Evolutionary conservation across 352 stramenopile species (phyloP).

Genomic region (Phytophthora megakarya): DNA sequence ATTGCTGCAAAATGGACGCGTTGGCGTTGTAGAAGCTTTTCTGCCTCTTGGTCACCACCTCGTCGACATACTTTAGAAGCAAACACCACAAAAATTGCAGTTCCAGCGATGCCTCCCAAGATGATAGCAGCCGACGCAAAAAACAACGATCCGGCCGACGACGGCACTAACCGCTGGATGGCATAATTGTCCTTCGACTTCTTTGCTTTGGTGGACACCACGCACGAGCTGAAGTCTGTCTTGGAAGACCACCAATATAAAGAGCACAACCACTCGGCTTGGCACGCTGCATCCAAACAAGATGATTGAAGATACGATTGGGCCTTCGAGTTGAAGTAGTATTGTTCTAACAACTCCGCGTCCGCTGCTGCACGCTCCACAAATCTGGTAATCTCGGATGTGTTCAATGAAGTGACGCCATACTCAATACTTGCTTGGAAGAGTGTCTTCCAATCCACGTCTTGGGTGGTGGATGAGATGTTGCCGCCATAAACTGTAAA

Average conservation of each 20-base stretch:
- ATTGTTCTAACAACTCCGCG: conserved; percentile 55
- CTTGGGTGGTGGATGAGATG: conserved; percentile 45
- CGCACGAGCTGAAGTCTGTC: conserved; percentile 58
- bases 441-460: conserved; percentile 55
- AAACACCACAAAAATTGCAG: conserved; percentile 24
- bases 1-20: conserved; percentile 37
- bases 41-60: conserved; percentile 19
- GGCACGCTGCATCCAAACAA: conserved; percentile 51
- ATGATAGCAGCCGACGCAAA: conserved; percentile 18
- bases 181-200: conserved; percentile 15
- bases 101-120: conserved; percentile 19
- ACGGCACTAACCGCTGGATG: conserved; percentile 15
- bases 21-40: conserved; percentile 30
- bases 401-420: conserved; percentile 54
- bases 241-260: conserved; percentile 76
- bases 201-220: conserved; percentile 27
- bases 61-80: conserved; percentile 26
- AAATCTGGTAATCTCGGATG: conserved; percentile 46
- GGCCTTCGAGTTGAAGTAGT: conserved; percentile 85
- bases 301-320: conserved; percentile 49
- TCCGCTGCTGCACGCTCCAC: conserved; percentile 50
- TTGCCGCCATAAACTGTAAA: conserved; percentile 82
- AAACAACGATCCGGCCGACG: conserved; percentile 23
- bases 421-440: conserved; percentile 63
- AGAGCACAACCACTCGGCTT: conserved; percentile 68